phyloP scores from a whole-genome alignment of 2,329 filamentous ascomycete genomes.

The Chaetomium sp. region DNA sequence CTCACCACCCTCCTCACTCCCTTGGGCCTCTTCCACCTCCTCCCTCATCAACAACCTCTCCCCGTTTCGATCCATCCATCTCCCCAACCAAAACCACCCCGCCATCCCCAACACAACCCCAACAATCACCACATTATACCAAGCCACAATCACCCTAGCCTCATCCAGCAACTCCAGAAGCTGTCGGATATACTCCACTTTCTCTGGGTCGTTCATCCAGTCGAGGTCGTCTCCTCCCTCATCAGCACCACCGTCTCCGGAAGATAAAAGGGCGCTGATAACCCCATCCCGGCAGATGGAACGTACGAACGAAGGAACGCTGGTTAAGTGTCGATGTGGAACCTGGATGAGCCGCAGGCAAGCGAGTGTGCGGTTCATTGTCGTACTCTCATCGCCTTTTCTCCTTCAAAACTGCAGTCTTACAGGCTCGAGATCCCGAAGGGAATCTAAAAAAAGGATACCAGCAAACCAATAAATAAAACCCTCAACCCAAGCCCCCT shows the following conservation, averaged over 20 bases:
- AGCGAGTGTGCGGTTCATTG: constrained; percentile 9
- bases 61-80: constrained; percentile 19
- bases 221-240: constrained; percentile 11
- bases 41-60: constrained; percentile 16
- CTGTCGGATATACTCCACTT: constrained; percentile 29
- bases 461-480: no score
- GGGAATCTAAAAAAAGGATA: neutral
- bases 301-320: constrained; percentile 12
- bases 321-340: neutral
- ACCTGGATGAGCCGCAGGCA: constrained; percentile 5
- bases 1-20: no score
- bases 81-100: constrained; percentile 25
- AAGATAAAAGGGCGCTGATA: no score
- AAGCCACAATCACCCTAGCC: constrained; percentile 29
- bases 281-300: constrained; percentile 2
- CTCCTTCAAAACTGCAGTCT: no score
- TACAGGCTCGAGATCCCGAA: neutral
- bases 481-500: no score
- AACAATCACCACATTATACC: constrained; percentile 32
- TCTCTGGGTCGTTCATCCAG: constrained; percentile 31
- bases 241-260: neutral
- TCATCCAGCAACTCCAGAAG: constrained; percentile 29
- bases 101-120: constrained; percentile 26
- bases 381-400: neutral
- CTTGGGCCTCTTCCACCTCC: no score